These are phyloP conservation scores for Jasminum sambac DNA, from an alignment of 257 asterid genomes.

Conservation along the genomic window DNA sequence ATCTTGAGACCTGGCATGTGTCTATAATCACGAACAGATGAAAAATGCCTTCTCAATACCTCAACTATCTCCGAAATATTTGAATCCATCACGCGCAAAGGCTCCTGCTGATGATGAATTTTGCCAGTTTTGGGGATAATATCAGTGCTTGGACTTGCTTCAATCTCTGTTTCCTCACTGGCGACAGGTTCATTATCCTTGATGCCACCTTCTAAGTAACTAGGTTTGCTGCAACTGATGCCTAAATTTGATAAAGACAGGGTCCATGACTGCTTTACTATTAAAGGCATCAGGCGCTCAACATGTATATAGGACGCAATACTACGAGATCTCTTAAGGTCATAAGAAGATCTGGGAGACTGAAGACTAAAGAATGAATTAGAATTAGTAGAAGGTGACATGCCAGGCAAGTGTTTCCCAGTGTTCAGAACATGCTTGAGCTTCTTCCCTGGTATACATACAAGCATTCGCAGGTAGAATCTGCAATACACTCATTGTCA, in stretches of 20 bases:
- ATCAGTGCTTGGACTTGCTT: conserved; percentile 33
- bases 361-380: conserved; percentile 58
- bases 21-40: conserved; percentile 73
- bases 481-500: conserved; percentile 49
- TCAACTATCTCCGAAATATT: conserved; percentile 68
- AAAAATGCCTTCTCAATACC: conserved; percentile 73
- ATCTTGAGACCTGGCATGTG: conserved; percentile 79
- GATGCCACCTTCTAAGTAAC: conserved; percentile 57
- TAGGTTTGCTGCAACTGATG: conserved; percentile 43
- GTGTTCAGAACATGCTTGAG: conserved; percentile 60
- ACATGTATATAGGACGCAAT: conserved; percentile 61
- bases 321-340: conserved; percentile 47
- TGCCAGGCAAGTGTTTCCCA: conserved; percentile 71
- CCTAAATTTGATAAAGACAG: conserved; percentile 62
- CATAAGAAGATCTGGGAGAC: conserved; percentile 52
- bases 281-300: conserved; percentile 62
- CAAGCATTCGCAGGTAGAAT: conserved; percentile 82
- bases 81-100: conserved; percentile 87
- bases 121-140: conserved; percentile 38
- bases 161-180: conserved; percentile 48
- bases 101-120: conserved; percentile 54
- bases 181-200: conserved; percentile 43
- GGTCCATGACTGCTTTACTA: conserved; percentile 92
- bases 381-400: conserved; percentile 71
- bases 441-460: conserved; percentile 87